Base-by-base conservation (phyloP, 352 stramenopile species). In the Phytophthora tubulina region DNA sequence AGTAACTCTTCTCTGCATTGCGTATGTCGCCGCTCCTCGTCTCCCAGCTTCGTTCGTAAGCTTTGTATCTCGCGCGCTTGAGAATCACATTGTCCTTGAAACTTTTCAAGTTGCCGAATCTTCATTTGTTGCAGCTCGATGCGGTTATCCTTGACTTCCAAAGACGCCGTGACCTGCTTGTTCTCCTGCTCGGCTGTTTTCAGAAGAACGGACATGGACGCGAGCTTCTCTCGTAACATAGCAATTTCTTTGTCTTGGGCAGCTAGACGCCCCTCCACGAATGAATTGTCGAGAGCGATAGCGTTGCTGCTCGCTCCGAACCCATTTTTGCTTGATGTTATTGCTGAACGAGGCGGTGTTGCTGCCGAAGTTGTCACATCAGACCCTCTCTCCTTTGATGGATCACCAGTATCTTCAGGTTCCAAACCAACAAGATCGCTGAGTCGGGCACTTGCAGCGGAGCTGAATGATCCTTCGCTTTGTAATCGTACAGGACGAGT, bases 141-240 rank as follows among this genome's bases (percentile, higher is more conserved):
- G 6, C 88, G 86, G 38, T 82, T 88, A 44, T 95, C 84, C 63
- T 94, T 95, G 3, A 93, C 78, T 56, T 93, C 86, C 1, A 95
- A 50, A 0, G 84, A 79, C n/a, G 77, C 73, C 2, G 63, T 50
- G 2, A 93, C 50, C 41, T 86, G 78, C 10, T 72, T 68, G n/a
- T 89, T 91, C 46, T 95, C 86, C 39, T 93, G 82, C 3, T 90
- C 84, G 1, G 76, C 76, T n/a, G 84, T 62, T 62, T 90, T 90
- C 1, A 93, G 51, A 31, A 89, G 67, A 45, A 93, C 78, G 4
- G 86, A 90, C 39, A 93, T 68, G 0, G 85, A 88, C 2, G 75
- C 75, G 17, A 94, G 57, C 44, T 95, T 95, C 35, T 91, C 81
- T 65, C 85, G 84, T 1, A 95, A 75, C 81, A 91, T 93, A 4